These are phyloP conservation scores for Fragaria iinumae DNA, from an alignment of 306 rosid genomes.

Conservation along the genomic window DNA sequence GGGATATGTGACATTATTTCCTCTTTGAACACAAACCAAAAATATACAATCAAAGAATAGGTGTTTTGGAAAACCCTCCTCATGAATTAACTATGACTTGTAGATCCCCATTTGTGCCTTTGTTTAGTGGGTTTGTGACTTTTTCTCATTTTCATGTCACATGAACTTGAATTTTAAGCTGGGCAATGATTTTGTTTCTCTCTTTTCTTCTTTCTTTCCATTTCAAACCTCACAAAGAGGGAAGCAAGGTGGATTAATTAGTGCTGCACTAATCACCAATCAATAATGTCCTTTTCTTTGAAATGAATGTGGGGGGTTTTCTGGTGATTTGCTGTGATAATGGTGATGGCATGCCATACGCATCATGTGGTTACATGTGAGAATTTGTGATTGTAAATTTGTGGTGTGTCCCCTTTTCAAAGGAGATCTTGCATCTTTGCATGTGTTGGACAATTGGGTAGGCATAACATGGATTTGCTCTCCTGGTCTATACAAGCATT, in stretches of 20 bases:
- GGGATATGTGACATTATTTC: not conserved
- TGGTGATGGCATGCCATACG: slow-evolving; percentile 55
- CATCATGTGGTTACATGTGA: slow-evolving; percentile 84
- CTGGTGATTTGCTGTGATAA: slow-evolving; percentile 36
- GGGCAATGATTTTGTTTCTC: slow-evolving; percentile 30
- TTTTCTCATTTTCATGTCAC: not conserved
- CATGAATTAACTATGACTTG: slow-evolving; percentile 9
- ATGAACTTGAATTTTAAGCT: slow-evolving; percentile 25
- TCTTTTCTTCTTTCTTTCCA: not conserved
- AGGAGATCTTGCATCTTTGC: slow-evolving; percentile 36
- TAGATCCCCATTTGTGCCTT: not conserved
- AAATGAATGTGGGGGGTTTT: slow-evolving; percentile 20
- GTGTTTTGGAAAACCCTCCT: not conserved
- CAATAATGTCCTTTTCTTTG: slow-evolving; percentile 13
- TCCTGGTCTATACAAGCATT: slow-evolving; percentile 45
- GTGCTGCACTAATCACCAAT: not conserved
- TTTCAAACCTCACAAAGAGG: slow-evolving; percentile 26
- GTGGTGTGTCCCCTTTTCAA: slow-evolving; percentile 37
- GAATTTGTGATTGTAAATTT: slow-evolving; percentile 27
- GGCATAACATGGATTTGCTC: slow-evolving; percentile 70
- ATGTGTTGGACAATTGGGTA: slow-evolving; percentile 58
- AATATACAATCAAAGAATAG: not conserved
- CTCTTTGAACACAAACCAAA: slow-evolving; percentile 2
- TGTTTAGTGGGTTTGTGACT: slow-evolving; percentile 19
- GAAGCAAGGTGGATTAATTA: slow-evolving; percentile 18